Base-by-base conservation (phyloP, 192 early-diverging fungal species). In the Dissophora ornata region DNA sequence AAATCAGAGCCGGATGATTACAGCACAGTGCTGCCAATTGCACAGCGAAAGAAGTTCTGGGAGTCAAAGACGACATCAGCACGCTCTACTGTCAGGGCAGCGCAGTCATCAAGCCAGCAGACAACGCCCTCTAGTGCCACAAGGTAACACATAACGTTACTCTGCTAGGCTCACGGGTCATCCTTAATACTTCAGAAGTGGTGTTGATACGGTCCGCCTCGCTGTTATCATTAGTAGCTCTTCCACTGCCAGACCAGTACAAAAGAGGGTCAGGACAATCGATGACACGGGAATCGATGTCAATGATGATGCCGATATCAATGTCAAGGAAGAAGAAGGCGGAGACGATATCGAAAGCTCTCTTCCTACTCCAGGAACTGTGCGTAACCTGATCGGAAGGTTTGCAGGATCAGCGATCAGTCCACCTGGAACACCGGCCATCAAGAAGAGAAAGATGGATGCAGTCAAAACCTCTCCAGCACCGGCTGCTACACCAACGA, bases 41-140 rank as follows among this genome's bases (percentile, higher is more conserved):
- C 65, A 11, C 40, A 67, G 24, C 63, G 73, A 10, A 61, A 47
- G 28, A 48, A 67, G n/a, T 45, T 77, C 19, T 77, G 73, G 73
- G 73, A 77, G 47, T 33, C 73, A 19, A 77, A 25, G 11, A 33
- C 62, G 24, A 47, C 53, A 9, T 46, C 57, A 21, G 22, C 47
- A 25, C 58, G 52, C 38, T 67, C 73, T 1, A 15, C 71, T n/a
- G 32, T 75, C 29, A 67, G 61, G 33, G 44, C 51, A 47, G 34
- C 54, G 41, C 58, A 57, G 13, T 24, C 38, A 19, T 22, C 51
- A 12, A 26, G 8, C 28, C 30, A 71, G 25, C 34, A 50, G 3
- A 13, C n/a, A 28, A 25, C 15, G 19, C 32, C 42, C 25, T 40
- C 41, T 26, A 60, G 21, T 12, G n/a, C 25, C 41, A 12, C 28